Base-by-base conservation (phyloP, 2,329 filamentous ascomycete genomes). In the Ophiocordyceps robertsii region DNA sequence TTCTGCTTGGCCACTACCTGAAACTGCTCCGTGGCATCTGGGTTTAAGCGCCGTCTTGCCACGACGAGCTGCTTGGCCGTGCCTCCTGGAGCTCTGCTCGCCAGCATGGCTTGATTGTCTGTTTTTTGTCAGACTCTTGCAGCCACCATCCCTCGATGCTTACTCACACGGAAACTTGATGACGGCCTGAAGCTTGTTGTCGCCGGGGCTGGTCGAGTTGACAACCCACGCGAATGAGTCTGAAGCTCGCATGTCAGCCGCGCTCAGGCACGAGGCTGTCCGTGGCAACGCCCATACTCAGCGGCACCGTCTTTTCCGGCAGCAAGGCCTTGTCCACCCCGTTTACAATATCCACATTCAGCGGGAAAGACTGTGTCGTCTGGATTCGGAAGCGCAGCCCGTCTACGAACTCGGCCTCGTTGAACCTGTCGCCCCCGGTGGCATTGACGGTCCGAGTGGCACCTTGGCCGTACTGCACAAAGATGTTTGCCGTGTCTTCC, bases 401-500 rank as follows among this genome's bases (percentile, higher is more conserved):
- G 41, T 58, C 54, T 21, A 56, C 43, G 39, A 55, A 56, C 30
- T 59, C 54, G 4, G 51, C 49, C 37, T 56, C 47, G 43, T 58
- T 55, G 6, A 19, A 13, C 1, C 46, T 30, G 11, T 49, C 49
- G 2, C 54, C 53, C 10, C 46, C 49, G 6, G 53, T 56, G 14
- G 58, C 38, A 39, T 55, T 57, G 10, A 54, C 55, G 2, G 55
- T 59, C 10, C 55, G 47, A 1, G 53, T 56, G 9, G 48, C 54
- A 2, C 56, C 56, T 35, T 56, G 51, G 1, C 58, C 57, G 41
- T 58, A 60, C 29, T 59, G 56, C n/a, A 60, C 48, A 43, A 60
- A 60, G 14, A 58, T 53, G 33, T 59, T 57, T 7, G 49, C 43
- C 3, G 40, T 47, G 38, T 60, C 57, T 6, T 45, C 43, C 0